These are phyloP conservation scores for Agaricus blazei DNA, from an alignment of 768 basidiomycete genomes.

Conservation along the genomic window DNA sequence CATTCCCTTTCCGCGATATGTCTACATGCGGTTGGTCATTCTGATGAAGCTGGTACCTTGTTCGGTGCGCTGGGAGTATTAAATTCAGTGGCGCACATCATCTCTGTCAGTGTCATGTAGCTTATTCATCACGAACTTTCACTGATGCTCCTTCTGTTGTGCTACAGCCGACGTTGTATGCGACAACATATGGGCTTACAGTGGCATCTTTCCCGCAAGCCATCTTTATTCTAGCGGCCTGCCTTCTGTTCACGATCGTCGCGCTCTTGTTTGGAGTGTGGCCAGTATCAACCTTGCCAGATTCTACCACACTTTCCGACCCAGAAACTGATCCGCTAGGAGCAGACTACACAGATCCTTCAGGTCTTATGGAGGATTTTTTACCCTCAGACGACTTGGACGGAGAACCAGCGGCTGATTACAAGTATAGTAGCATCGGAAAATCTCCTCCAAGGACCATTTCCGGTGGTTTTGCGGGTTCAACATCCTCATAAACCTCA, in stretches of 20 bases:
- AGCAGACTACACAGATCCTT: background rate
- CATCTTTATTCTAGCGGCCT: conserved; percentile 58
- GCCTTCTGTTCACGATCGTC: conserved; percentile 48
- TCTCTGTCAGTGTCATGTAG: conserved; percentile 34
- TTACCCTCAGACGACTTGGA: background rate
- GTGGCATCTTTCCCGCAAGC: conserved; percentile 63
- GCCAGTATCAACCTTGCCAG: conserved; percentile 8
- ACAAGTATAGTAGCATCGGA: conserved; percentile 5
- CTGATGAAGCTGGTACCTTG: conserved; percentile 50
- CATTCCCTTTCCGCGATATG: conserved; percentile 71
- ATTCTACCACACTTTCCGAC: background rate
- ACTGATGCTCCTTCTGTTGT: background rate
- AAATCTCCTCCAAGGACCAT: background rate
- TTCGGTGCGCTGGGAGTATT: conserved; percentile 72
- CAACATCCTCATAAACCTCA: background rate
- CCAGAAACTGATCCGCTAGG: background rate
- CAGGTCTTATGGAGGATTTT: background rate
- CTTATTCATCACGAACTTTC: background rate
- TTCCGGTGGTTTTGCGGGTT: background rate
- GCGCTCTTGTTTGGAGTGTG: conserved; percentile 35
- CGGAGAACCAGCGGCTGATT: background rate
- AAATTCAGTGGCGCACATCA: conserved; percentile 60
- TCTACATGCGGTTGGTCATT: conserved; percentile 46
- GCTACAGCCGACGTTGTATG: conserved; percentile 62
- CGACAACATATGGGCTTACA: conserved; percentile 57